phyloP scores from a whole-genome alignment of 331 rosid genomes.

The Acacia concinna region DNA sequence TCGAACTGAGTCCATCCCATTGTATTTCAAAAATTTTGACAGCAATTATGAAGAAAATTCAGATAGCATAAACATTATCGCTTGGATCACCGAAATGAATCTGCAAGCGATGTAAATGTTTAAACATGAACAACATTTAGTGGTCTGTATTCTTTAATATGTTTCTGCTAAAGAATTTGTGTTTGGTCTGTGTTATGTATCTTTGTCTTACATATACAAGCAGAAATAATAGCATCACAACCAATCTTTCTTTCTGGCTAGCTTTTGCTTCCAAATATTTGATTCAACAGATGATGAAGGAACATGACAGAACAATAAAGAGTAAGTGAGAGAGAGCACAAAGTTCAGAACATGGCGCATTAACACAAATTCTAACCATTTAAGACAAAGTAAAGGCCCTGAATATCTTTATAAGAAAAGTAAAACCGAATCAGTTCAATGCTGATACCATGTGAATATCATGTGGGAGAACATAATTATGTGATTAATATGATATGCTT shows the following conservation, averaged over 20 bases:
- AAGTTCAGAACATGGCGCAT: background rate
- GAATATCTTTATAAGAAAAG: background rate
- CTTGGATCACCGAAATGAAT: background rate
- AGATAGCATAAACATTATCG: background rate
- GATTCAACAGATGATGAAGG: constrained; percentile 6
- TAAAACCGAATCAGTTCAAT: background rate
- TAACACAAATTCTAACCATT: too few species aligned
- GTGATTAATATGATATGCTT: background rate
- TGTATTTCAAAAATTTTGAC: background rate
- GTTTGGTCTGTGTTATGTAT: background rate
- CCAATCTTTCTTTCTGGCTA: background rate
- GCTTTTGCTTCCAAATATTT: constrained; percentile 1
- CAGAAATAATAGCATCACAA: background rate
- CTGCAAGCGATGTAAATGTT: background rate
- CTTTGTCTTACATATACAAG: background rate
- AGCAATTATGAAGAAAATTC: background rate
- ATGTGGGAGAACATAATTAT: background rate
- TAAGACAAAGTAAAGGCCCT: background rate
- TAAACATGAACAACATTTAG: background rate
- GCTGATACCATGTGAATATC: background rate
- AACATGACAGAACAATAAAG: background rate
- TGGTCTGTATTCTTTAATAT: background rate
- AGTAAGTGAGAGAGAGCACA: background rate
- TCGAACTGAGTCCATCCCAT: background rate
- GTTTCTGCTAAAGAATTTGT: background rate